Conservation (phyloP, 345 rosid species). For the Viola odorata region DNA sequence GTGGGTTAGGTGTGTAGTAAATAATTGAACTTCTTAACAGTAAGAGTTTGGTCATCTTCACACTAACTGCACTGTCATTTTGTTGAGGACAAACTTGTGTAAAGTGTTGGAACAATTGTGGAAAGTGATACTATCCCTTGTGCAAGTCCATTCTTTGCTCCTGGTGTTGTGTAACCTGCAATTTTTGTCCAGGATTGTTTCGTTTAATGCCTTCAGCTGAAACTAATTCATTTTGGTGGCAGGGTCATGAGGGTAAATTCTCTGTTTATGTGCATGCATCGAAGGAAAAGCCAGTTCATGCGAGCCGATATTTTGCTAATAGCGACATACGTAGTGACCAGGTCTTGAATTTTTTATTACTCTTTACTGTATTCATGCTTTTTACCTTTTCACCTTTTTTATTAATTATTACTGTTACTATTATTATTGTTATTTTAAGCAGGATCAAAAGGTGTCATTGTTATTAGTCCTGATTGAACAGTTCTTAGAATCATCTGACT, state of each 20-base stretch:
- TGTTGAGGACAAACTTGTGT: background rate
- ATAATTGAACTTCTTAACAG: no score
- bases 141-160: background rate
- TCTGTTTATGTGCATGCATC: constrained; percentile 81
- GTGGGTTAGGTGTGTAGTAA: no score
- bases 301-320: constrained; percentile 67
- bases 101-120: background rate
- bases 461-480: no score
- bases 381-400: constrained; percentile 3
- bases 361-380: background rate
- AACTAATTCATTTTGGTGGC: constrained; percentile 13
- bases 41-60: no score
- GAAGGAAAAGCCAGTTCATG: constrained; percentile 58
- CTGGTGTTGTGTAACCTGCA: no score
- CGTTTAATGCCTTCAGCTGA: constrained; percentile 2
- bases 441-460: no score
- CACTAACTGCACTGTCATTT: no score
- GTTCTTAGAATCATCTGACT: no score
- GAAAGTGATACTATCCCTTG: background rate
- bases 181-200: background rate
- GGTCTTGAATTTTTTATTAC: constrained; percentile 29
- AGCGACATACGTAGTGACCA: constrained; percentile 65
- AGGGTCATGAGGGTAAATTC: constrained; percentile 86
- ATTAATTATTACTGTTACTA: background rate
- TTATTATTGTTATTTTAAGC: no score